Evolutionary conservation across 1,284 basidiomycete genomes (phyloP), one percentile per base, ranked within the genome.

Genomic region (Rhodofomes roseus): DNA sequence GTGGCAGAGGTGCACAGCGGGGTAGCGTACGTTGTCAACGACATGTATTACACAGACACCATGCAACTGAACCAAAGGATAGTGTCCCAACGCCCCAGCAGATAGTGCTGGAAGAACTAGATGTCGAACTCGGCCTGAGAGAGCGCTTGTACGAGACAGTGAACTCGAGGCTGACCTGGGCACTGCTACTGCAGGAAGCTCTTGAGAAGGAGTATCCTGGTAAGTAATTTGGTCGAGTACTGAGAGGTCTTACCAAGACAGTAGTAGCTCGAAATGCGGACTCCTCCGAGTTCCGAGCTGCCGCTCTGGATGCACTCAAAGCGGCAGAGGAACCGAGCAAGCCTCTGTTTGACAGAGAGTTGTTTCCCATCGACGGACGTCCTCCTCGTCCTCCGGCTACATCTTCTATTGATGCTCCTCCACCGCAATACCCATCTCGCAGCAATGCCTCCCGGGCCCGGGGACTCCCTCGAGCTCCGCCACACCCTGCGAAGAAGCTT

Each of bases 121-220:
- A 85, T 67, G 70, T 88, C 29, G 89, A 91, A 68, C 83, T 91
- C 43, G 76, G 80, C 3, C 66, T 90, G 18, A 79, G 85, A 55
- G 71, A 81, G 60, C 79, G 84, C 55, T 72, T 91, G 51, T 76
- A 77, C 22, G 74, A 79, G 36, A 83, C 84, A 2, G 70, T 87
- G 6, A 76, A 86, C 64, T 81, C 83, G 14, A 81, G 89, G 50
- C 82, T 91, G 36, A 77, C 81, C 58, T 91, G 89, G 89, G 87
- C 87, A 27, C 66, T 79, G 27, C 65, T 80, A 20, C 70, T 91
- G 52, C 79, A 85, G 65, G 75, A 85, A n/a, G 74, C 80, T 16
- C 69, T 89, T 20, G 65, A 72, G 59, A 71, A 67, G 63, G 74
- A 73, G 71, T 48, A 54, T 64, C 62, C 41, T 27, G 56, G 58